Evolutionary conservation across 257 asterid species (phyloP), one percentile per base, ranked within the genome.

Genomic region (Striga asiatica): DNA sequence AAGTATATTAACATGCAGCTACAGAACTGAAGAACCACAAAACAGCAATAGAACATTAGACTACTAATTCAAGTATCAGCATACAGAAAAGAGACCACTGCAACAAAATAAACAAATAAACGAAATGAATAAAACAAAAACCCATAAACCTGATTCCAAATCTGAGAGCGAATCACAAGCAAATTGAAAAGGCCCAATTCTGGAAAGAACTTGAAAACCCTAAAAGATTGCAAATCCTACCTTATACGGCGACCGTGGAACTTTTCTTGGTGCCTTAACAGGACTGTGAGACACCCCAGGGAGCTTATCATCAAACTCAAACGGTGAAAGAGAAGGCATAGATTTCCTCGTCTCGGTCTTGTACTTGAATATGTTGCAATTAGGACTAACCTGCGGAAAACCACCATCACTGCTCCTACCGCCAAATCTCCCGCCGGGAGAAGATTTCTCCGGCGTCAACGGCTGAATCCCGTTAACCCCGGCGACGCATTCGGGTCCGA

Each of bases 201-300:
- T 45, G 17, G 43, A 48, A 57, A 31, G 49, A 52, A 20, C 31
- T 19, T 8, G 45, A 41, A 57, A 28, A 25, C 54, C 62, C 21
- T 35, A 1, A 35, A 39, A 60, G 28, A 2, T 8, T 31, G 24
- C 21, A 71, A 9, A n/a, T 8, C 17, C 28, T 25, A 83, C 98
- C 98, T 91, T 91, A 66, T 77, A 82, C 24, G 98, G 94, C 34
- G 94, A 76, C 54, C 93, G 77, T 2, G 89, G 88, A 34, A 91
- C 87, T 70, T 87, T 91, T 39, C 97, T 67, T 3, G 92, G 92
- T 60, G 95, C 60, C 61, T 82, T 91, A 17, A 84, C 93, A 29
- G 95, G 95, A 56, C 76, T 79, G 58, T 77, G 87, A 46, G 86
- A 59, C 56, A 73, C 82, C 25, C 98, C 98, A 7, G 94, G 87